Conservation (phyloP, 2,329 filamentous ascomycete genomes). For the Fusarium sp. region DNA sequence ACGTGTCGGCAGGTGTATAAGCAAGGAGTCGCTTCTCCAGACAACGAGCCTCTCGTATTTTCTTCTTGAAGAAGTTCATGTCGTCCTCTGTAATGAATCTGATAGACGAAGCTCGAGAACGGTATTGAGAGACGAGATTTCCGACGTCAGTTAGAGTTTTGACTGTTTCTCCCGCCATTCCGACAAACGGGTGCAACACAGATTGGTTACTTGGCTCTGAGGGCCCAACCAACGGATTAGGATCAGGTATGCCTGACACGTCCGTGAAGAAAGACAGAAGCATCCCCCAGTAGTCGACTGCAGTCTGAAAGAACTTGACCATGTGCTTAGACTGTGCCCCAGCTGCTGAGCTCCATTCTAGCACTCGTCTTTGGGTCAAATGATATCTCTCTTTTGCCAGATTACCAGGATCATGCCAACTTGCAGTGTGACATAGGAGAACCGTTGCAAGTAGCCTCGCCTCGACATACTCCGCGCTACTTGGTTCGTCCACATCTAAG, state of each 20-base stretch:
- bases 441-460: neutral
- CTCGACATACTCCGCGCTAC: neutral
- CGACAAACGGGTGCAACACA: neutral
- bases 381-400: neutral
- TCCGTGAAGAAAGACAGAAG: neutral
- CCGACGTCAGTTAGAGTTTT: neutral
- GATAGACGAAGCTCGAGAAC: neutral
- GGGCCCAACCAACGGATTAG: neutral
- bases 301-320: neutral
- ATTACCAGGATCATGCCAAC: neutral
- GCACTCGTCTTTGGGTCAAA: neutral
- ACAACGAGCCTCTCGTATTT: neutral
- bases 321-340: neutral
- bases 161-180: neutral
- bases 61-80: neutral
- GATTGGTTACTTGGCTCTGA: neutral
- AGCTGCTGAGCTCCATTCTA: neutral
- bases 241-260: neutral
- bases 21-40: neutral
- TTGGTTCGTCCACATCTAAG: neutral
- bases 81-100: neutral
- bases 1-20: neutral
- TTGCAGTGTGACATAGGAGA: neutral
- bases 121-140: neutral
- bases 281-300: neutral